Evolutionary conservation across 2,329 filamentous ascomycete genomes (phyloP).

Genomic region (Pseudocercospora fijiensis): DNA sequence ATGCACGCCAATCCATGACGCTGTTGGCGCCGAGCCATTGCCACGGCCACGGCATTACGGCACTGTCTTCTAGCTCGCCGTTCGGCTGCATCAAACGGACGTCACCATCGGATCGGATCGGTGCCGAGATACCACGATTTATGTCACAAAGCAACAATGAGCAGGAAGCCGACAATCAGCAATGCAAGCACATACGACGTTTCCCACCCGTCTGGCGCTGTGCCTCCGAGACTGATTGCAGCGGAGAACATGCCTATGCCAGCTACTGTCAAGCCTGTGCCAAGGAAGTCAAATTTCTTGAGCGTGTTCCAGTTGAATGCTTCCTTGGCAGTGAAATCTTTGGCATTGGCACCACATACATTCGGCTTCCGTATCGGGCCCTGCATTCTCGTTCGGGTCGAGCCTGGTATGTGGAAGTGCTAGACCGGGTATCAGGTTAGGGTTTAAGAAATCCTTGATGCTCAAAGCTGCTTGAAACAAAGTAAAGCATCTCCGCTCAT

Average conservation of each 20-base stretch:
- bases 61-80: neutral
- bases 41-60: too few relatives aligned
- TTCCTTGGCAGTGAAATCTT: conserved; percentile 50
- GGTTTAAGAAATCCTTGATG: neutral
- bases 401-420: neutral
- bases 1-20: conserved; percentile 6
- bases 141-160: conserved; percentile 54
- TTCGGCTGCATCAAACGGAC: neutral
- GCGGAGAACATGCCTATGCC: conserved; percentile 66
- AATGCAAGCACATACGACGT: conserved; percentile 62
- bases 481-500: conserved; percentile 33
- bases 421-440: neutral
- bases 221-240: conserved; percentile 55
- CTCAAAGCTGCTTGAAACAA: neutral
- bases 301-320: conserved; percentile 50
- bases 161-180: conserved; percentile 57
- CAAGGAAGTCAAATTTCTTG: conserved; percentile 61
- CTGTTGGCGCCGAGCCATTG: conserved; percentile 2
- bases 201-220: conserved; percentile 62
- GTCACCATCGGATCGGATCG: neutral
- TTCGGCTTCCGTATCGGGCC: neutral
- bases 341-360: conserved; percentile 20
- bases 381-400: neutral
- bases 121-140: neutral
- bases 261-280: conserved; percentile 60